A percentile compares a stretch with the other conserved stretches of the same genome.
Evolutionary conservation across 106 monocot genomes (phyloP).

Genomic region (Allium fistulosum): DNA sequence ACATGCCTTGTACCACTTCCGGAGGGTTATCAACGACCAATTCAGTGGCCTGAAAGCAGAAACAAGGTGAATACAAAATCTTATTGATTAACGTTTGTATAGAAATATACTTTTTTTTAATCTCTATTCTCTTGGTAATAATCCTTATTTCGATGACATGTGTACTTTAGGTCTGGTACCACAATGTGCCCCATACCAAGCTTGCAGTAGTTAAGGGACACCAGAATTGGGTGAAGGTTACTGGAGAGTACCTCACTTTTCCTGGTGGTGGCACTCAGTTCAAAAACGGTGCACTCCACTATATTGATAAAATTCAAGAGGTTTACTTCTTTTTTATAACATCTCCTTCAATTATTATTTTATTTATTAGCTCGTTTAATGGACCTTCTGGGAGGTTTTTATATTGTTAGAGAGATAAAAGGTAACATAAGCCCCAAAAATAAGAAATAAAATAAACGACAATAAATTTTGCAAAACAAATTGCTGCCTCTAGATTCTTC

Average conservation of each 20-base stretch:
- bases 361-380: neutral
- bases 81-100: neutral
- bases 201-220: conserved; percentile 68
- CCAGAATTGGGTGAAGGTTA: conserved; percentile 85
- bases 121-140: neutral
- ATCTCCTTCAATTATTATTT: neutral
- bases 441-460: too few species aligned
- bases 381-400: too few species aligned
- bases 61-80: conserved; percentile 42
- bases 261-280: conserved; percentile 96
- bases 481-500: too few species aligned
- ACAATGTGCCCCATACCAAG: conserved; percentile 78
- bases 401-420: too few species aligned
- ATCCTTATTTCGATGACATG: conserved; percentile 1
- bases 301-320: conserved; percentile 76
- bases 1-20: conserved; percentile 87
- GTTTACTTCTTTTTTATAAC: conserved; percentile 16
- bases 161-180: conserved; percentile 71
- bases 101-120: neutral
- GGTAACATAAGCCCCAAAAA: too few species aligned
- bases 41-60: conserved; percentile 80
- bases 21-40: conserved; percentile 56
- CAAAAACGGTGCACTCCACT: conserved; percentile 70
- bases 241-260: conserved; percentile 81
- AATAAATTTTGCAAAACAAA: too few species aligned